Evolutionary conservation across 108 stramenopile genomes (phyloP).

Genomic region (Cyclotella atomus): DNA sequence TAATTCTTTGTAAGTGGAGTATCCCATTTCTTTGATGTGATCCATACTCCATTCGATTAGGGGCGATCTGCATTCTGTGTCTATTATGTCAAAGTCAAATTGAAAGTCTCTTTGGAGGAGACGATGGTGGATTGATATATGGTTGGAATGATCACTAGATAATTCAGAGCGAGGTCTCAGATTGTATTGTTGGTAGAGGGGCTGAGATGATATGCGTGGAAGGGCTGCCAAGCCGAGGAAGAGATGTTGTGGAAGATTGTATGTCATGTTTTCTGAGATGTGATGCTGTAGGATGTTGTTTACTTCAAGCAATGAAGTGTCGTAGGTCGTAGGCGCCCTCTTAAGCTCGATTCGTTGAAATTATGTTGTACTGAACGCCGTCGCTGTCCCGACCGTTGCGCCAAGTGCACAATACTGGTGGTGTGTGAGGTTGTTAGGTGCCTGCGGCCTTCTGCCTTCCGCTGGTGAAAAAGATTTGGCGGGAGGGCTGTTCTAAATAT

Average conservation of each 20-base stretch:
- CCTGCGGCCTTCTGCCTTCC: too few species aligned
- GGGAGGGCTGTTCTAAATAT: not conserved
- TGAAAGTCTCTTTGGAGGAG: slow-evolving; percentile 7
- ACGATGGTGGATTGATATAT: not conserved
- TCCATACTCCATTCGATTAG: slow-evolving; percentile 22
- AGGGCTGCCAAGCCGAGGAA: not conserved
- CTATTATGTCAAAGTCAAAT: not conserved
- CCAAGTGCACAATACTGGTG: too few species aligned
- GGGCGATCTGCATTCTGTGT: slow-evolving; percentile 10
- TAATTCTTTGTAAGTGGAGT: slow-evolving; percentile 18
- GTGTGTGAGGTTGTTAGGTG: too few species aligned
- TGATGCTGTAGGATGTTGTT: too few species aligned
- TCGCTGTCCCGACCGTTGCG: too few species aligned
- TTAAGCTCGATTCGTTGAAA: too few species aligned
- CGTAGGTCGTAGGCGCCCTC: too few species aligned
- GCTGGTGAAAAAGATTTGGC: too few species aligned
- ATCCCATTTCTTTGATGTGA: slow-evolving; percentile 19
- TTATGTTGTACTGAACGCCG: too few species aligned
- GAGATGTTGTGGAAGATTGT: slow-evolving; percentile 6
- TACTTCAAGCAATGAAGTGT: too few species aligned
- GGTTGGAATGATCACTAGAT: not conserved
- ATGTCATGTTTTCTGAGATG: not conserved
- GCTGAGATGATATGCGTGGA: not conserved
- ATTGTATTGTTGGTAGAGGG: slow-evolving; percentile 12
- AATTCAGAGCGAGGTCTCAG: not conserved